These are phyloP conservation scores for Aspergillus panamensis DNA, from an alignment of 495 filamentous ascomycete species.

Conservation along the genomic window DNA sequence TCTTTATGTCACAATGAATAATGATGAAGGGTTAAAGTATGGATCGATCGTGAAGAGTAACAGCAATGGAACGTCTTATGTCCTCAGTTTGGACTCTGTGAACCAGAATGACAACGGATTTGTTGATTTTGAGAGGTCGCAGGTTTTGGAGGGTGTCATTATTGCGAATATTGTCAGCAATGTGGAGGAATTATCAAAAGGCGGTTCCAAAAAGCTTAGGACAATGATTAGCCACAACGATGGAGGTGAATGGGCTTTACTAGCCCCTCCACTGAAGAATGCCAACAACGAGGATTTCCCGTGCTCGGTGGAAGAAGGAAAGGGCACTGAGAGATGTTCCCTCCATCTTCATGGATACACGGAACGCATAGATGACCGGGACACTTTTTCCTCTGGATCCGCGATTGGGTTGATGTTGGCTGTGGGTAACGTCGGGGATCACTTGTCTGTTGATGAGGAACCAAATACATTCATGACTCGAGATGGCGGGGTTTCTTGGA, in stretches of 20 bases:
- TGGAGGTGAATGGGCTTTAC: slow-evolving; percentile 75
- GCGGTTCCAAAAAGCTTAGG: slow-evolving; percentile 72
- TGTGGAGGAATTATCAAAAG: slow-evolving; percentile 54
- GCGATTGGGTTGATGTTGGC: slow-evolving; percentile 91
- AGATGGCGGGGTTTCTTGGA: slow-evolving; percentile 90
- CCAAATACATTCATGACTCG: slow-evolving; percentile 82
- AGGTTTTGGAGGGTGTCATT: slow-evolving; percentile 82
- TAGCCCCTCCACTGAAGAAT: slow-evolving; percentile 66
- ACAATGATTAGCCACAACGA: slow-evolving; percentile 95
- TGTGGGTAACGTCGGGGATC: slow-evolving; percentile 82
- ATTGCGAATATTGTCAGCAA: slow-evolving; percentile 84
- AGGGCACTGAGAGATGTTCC: slow-evolving; percentile 62
- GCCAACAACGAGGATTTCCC: slow-evolving; percentile 63
- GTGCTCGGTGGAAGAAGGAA: slow-evolving; percentile 54
- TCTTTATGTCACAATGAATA: slow-evolving; percentile 78
- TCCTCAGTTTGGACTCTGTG: slow-evolving; percentile 70
- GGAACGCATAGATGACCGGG: slow-evolving; percentile 70
- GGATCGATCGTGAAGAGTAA: slow-evolving; percentile 97
- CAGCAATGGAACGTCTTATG: slow-evolving; percentile 94
- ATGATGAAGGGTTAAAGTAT: slow-evolving; percentile 55
- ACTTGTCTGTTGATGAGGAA: slow-evolving; percentile 50
- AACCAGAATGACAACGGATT: slow-evolving; percentile 72
- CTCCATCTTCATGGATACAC: slow-evolving; percentile 95
- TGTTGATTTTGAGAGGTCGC: slow-evolving; percentile 96
- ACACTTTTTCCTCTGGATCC: slow-evolving; percentile 82